Percentiles rank a stretch among this genome's conserved stretches.
phyloP scores from a whole-genome alignment of 768 basidiomycete genomes.

The Hortiboletus flavorubellus region DNA sequence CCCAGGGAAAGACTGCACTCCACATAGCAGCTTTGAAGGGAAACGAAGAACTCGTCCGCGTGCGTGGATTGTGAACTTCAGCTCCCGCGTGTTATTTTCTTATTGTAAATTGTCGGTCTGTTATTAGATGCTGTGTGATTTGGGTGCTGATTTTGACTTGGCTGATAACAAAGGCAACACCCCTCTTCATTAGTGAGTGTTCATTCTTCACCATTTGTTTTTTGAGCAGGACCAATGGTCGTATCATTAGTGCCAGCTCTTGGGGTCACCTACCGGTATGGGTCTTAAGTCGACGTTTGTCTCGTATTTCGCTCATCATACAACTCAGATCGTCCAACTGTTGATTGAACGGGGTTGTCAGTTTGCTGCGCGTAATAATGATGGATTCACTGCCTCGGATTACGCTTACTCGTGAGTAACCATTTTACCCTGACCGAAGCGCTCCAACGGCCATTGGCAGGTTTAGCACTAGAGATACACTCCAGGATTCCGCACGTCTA shows the following conservation, averaged over 20 bases:
- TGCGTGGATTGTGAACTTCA: constrained; percentile 37
- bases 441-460: constrained; percentile 35
- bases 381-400: constrained; percentile 89
- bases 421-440: background rate
- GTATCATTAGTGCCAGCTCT: constrained; percentile 64
- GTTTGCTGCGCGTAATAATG: constrained; percentile 79
- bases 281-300: constrained; percentile 8
- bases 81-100: constrained; percentile 11
- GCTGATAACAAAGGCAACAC: constrained; percentile 92
- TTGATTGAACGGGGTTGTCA: constrained; percentile 89
- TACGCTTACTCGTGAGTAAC: constrained; percentile 63
- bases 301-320: constrained; percentile 9
- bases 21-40: constrained; percentile 87
- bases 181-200: constrained; percentile 83
- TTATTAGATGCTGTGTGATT: constrained; percentile 81
- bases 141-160: constrained; percentile 86
- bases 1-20: constrained; percentile 84
- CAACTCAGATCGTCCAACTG: constrained; percentile 67
- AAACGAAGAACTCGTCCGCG: constrained; percentile 84
- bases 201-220: background rate
- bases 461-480: constrained; percentile 67
- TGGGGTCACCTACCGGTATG: constrained; percentile 82
- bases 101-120: constrained; percentile 7
- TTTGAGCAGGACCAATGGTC: constrained; percentile 1
- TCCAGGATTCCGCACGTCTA: constrained; percentile 75